Evolutionary conservation across 2,329 filamentous ascomycete species (phyloP), one percentile per base, ranked within the genome.

Genomic region (Aspergillus caelatus): DNA sequence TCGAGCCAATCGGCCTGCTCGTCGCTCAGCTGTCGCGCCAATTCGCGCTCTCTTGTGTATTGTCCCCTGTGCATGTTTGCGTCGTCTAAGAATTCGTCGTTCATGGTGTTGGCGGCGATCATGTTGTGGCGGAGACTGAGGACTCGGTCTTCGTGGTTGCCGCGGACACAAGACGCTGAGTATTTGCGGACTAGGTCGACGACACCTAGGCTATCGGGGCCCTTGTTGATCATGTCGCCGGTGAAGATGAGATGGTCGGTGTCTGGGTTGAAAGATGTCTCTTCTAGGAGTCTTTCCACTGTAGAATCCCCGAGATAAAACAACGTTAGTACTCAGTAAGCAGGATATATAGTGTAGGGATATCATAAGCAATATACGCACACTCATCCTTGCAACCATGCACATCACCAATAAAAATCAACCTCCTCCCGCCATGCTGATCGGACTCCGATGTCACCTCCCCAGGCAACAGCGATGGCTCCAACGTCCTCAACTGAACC

Each of bases 71-170:
- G 52, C 52, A 55, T 48, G 77, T 71, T 3, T 73, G 76, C 71
- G 34, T 75, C 70, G 19, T 63, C 65, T n/a, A 65, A 66, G 43
- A 68, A 65, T 5, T 48, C 52, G 19, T 64, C 64, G 9, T 34
- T 39, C n/a, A 69, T 63, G 14, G 66, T 65, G 48, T 72, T 65
- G 14, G 71, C 58, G 21, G 69, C 74, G 68, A 67, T 75, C 71
- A 75, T 81, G 50, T 83, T 77, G 32, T 82, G 81, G 65, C 88
- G 86, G 1, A 88, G 85, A 10, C 90, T 84, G n/a, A 98, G 84
- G 23, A 97, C 84, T 26, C 89, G 86, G 75, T 98, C 94, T 75
- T 99, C 95, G 79, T 97, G 92, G 78, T 97, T 97, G 21, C 95
- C 95, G 57, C 94, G 89, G 10, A 98, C 93, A 66, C 88, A 92